Percentiles rank a stretch among this genome's conserved stretches.
phyloP scores from a whole-genome alignment of 192 early-diverging fungal species.

The Martensiomyces pterosporus region DNA sequence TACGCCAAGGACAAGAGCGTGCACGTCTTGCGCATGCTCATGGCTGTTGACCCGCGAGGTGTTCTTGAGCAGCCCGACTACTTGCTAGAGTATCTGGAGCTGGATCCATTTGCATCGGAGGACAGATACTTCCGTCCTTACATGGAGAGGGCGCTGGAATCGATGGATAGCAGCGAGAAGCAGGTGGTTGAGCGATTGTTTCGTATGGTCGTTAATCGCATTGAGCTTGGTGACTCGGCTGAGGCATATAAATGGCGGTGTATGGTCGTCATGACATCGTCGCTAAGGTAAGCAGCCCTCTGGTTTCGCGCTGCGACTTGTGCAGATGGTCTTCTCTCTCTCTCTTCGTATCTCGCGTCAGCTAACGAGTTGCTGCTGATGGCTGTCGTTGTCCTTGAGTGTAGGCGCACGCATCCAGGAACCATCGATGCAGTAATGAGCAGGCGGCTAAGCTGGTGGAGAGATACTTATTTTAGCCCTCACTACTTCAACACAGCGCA shows the following conservation, averaged over 20 bases:
- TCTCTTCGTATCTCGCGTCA: too few species aligned
- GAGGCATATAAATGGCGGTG: constrained; percentile 23
- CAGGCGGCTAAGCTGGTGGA: too few species aligned
- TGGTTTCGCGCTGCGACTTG: constrained; percentile 3
- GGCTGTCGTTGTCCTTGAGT: too few species aligned
- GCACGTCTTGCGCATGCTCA: constrained; percentile 17
- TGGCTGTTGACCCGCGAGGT: constrained; percentile 13
- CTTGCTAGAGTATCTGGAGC: constrained; percentile 33
- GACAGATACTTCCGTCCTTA: constrained; percentile 7
- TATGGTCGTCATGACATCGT: constrained; percentile 5
- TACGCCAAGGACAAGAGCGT: constrained; percentile 8
- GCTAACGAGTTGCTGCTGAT: too few species aligned
- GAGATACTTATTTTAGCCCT: too few species aligned
- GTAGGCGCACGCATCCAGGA: too few species aligned
- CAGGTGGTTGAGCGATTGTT: constrained; percentile 1
- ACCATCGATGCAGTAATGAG: too few species aligned
- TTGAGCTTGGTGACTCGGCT: constrained; percentile 22
- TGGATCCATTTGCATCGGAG: constrained; percentile 27
- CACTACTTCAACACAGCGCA: too few species aligned
- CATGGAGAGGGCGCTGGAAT: constrained; percentile 2
- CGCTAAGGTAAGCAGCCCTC: neutral
- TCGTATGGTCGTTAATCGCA: constrained; percentile 15
- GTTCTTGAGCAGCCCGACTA: constrained; percentile 6
- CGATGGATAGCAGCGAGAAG: neutral
- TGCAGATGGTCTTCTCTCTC: too few species aligned